These are phyloP conservation scores for Pseudogymnoascus sp. DNA, from an alignment of 2,329 filamentous ascomycete genomes.

Conservation along the genomic window DNA sequence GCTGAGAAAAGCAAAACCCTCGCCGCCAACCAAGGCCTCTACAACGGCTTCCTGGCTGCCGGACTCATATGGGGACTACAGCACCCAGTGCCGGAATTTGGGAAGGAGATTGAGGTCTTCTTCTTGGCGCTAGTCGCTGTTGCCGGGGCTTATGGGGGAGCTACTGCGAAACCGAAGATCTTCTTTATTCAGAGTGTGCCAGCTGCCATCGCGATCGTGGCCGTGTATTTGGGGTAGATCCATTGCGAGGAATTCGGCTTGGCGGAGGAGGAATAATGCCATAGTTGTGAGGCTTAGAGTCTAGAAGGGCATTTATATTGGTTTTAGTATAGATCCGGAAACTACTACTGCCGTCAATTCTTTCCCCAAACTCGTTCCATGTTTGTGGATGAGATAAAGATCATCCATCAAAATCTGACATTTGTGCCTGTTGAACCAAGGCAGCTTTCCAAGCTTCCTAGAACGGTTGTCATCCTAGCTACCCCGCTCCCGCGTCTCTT, in stretches of 20 bases:
- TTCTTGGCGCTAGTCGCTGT: conserved; percentile 39
- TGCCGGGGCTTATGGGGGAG: conserved; percentile 39
- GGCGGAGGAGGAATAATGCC: neutral
- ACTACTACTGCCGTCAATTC: neutral
- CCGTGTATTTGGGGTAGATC: conserved; percentile 20
- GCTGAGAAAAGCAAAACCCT: conserved; percentile 38
- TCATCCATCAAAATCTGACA: neutral
- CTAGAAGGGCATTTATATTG: neutral
- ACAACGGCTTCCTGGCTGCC: conserved; percentile 46
- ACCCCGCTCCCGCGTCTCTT: neutral
- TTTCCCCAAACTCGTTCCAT: neutral
- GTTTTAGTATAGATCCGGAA: neutral
- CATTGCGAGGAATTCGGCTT: neutral
- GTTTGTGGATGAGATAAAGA: neutral
- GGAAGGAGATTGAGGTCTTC: conserved; percentile 39
- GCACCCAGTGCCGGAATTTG: conserved; percentile 37
- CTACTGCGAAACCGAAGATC: conserved; percentile 36
- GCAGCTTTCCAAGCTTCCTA: neutral
- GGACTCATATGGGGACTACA: conserved; percentile 41
- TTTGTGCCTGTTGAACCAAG: neutral
- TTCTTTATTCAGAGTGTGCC: conserved; percentile 38
- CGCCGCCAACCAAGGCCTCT: conserved; percentile 45
- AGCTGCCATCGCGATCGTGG: conserved; percentile 26
- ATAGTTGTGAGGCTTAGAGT: neutral
- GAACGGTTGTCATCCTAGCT: neutral